These are phyloP conservation scores for Mycena sp. DNA, from an alignment of 1,284 basidiomycete species.

Conservation along the genomic window DNA sequence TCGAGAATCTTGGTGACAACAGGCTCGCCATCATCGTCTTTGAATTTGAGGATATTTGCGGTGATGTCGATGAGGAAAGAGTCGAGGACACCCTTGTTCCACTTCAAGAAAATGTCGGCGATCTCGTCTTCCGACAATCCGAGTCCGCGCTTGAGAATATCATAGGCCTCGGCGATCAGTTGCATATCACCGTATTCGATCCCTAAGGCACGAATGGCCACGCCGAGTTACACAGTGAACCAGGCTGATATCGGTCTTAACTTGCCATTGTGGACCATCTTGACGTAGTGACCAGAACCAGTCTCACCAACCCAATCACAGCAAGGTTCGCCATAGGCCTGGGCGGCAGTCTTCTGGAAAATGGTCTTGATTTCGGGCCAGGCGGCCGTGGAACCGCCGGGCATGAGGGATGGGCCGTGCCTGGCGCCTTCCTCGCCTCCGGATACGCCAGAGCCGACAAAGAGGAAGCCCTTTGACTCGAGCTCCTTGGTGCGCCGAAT, in stretches of 20 bases:
- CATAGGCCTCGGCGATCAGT: slow-evolving; percentile 97
- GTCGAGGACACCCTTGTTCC: slow-evolving; percentile 99
- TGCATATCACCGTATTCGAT: slow-evolving; percentile 99
- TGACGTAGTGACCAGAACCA: slow-evolving; percentile 95
- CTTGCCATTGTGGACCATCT: slow-evolving; percentile 99
- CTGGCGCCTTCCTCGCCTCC: slow-evolving; percentile 99
- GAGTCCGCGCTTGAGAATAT: slow-evolving; percentile 97
- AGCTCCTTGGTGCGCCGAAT: slow-evolving; percentile 95
- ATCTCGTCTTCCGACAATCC: slow-evolving; percentile 88
- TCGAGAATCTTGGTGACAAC: slow-evolving; percentile 96
- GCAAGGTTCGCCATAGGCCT: slow-evolving; percentile 96
- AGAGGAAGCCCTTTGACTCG: slow-evolving; percentile 94
- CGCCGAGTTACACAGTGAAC: slow-evolving; percentile 25
- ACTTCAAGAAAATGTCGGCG: slow-evolving; percentile 87
- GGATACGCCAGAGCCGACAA: slow-evolving; percentile 98
- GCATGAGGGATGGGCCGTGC: slow-evolving; percentile 98
- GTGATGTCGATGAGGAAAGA: slow-evolving; percentile 99
- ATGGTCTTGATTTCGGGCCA: slow-evolving; percentile 99
- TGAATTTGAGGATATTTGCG: slow-evolving; percentile 93
- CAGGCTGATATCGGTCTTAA: slow-evolving; percentile 22
- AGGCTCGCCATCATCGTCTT: slow-evolving; percentile 94
- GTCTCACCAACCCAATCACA: slow-evolving; percentile 99
- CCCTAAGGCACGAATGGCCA: slow-evolving; percentile 56
- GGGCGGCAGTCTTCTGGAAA: slow-evolving; percentile 98
- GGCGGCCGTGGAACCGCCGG: slow-evolving; percentile 93